Evolutionary conservation across 164 flowering plant genomes (phyloP).

Genomic region (Saururus chinensis): DNA sequence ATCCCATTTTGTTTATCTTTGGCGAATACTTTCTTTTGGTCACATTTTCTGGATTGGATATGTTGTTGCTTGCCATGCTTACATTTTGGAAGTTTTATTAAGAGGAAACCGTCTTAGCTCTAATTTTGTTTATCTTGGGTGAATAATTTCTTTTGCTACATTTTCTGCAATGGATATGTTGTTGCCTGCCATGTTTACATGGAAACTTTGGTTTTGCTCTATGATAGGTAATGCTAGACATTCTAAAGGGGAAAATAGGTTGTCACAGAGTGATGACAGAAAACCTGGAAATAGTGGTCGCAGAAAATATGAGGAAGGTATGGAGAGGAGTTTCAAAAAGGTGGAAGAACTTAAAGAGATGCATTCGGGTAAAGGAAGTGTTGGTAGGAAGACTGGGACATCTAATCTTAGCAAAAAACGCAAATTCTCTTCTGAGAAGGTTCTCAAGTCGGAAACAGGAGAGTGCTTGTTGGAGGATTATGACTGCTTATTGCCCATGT

Average conservation of each 20-base stretch:
- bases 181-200: not conserved
- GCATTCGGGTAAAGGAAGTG: slow-evolving; percentile 2
- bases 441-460: slow-evolving; percentile 6
- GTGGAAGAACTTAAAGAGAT: slow-evolving; percentile 9
- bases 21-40: too few species aligned
- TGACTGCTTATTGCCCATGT: slow-evolving; percentile 4
- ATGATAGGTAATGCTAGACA: slow-evolving; percentile 20
- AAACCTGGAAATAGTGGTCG: slow-evolving; percentile 3
- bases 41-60: too few species aligned
- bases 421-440: slow-evolving; percentile 3
- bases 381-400: slow-evolving; percentile 2
- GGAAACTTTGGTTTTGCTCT: not conserved
- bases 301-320: slow-evolving; percentile 13
- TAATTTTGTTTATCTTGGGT: not conserved
- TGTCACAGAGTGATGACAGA: slow-evolving; percentile 7
- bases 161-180: not conserved
- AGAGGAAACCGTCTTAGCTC: too few species aligned
- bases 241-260: slow-evolving; percentile 8
- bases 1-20: too few species aligned
- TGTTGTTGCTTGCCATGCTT: too few species aligned
- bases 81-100: too few species aligned
- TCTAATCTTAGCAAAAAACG: slow-evolving; percentile 10
- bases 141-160: not conserved
- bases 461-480: slow-evolving; percentile 8
- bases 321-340: slow-evolving; percentile 7